Base-by-base conservation (phyloP, 75 land plant genomes). In the Pseudotsuga menziesii region DNA sequence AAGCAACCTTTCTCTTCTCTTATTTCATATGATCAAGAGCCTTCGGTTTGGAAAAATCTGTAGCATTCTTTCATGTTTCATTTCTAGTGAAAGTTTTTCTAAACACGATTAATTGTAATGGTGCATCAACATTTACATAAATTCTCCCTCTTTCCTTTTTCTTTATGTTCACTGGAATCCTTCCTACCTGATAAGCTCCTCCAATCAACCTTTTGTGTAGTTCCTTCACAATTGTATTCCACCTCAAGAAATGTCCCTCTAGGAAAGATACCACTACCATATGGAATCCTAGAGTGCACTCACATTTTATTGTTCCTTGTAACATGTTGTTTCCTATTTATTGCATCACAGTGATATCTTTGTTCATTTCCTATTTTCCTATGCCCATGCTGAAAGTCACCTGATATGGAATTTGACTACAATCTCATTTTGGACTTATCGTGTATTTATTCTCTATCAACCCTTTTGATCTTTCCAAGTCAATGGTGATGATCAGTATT, bases 1-100 rank as follows among this genome's bases (percentile, higher is more conserved):
- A 17, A 67, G 48, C 71, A 19, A 9, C 41, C n/a, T 19, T 67
- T 67, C 22, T 73, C 32, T 25, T 73, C 32, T 73, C n/a, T n/a
- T n/a, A n/a, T n/a, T n/a, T n/a, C n/a, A n/a, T n/a, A n/a, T n/a
- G 57, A 52, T 48, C 74, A 55, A 73, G 74, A 23, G 74, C 23
- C 52, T 73, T 54, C 52, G 74, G 74, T 26, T 55, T 55, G 29
- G 74, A 56, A 73, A 73, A 73, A 73, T 73, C 74, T 55, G 29
- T 15, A 73, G 19, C 71, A 67, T 36, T 67, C 23, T 67, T 67
- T 67, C 44, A n/a, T 67, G n/a, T 2, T 2, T 54, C 74, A 73
- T 6, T 54, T 73, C 7, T 67, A 39, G 4, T 67, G 19, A 6
- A 20, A 39, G 14, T 8, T 39, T 36, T n/a, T n/a, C n/a, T 67